These are phyloP conservation scores for Pestalotiopsis sp. DNA, from an alignment of 2,329 filamentous ascomycete genomes.

Conservation along the genomic window DNA sequence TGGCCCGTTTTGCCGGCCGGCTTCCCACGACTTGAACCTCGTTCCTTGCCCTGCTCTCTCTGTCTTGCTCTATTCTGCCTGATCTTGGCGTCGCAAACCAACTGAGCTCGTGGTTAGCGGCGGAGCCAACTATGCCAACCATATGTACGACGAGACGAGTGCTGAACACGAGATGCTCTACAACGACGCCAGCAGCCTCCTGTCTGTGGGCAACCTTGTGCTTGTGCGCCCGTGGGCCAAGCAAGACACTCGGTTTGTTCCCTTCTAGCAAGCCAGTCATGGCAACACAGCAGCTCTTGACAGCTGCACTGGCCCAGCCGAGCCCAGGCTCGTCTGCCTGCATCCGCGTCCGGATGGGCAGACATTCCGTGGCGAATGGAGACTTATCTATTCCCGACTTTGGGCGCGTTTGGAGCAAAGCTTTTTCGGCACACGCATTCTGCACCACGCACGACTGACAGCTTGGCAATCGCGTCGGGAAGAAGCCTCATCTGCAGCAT, in stretches of 20 bases:
- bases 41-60: neutral
- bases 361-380: neutral
- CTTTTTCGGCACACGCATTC: neutral
- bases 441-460: neutral
- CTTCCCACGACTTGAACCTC: neutral
- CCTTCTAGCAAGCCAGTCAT: neutral
- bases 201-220: constrained; percentile 12
- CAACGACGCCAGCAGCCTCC: neutral
- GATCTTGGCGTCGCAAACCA: neutral
- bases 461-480: neutral
- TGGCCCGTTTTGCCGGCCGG: neutral
- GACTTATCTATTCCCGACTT: neutral
- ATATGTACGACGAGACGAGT: neutral
- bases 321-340: neutral
- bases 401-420: neutral
- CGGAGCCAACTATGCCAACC: neutral
- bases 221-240: neutral
- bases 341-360: neutral
- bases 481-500: neutral
- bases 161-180: constrained; percentile 9
- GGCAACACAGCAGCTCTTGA: neutral
- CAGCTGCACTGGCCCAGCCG: neutral
- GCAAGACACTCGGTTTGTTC: neutral
- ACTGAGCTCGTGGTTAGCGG: neutral
- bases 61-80: neutral